Percentiles rank a stretch among this genome's conserved stretches.
These are phyloP conservation scores for Usnea hakonensis DNA, from an alignment of 495 filamentous ascomycete genomes.

Conservation along the genomic window DNA sequence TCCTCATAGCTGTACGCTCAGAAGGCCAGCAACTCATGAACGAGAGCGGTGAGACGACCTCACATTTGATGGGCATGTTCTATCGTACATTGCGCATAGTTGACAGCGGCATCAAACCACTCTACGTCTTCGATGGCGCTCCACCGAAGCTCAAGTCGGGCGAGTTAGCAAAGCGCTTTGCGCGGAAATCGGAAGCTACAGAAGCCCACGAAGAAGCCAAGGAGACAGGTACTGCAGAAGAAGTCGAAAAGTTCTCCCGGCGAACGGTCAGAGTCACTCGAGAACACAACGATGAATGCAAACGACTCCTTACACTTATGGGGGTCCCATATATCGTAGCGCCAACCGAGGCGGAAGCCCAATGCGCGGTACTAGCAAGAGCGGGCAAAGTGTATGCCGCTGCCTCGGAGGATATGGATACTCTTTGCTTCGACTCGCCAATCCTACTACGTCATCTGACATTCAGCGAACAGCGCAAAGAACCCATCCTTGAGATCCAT, in stretches of 20 bases:
- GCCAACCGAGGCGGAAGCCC: constrained; percentile 93
- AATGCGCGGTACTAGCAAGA: constrained; percentile 83
- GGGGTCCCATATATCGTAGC: constrained; percentile 92
- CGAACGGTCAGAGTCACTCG: constrained; percentile 89
- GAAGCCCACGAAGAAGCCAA: constrained; percentile 91
- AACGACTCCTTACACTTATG: constrained; percentile 84
- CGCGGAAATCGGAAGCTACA: constrained; percentile 79
- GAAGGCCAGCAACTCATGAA: constrained; percentile 93
- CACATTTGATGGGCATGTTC: constrained; percentile 98
- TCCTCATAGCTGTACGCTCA: constrained; percentile 93
- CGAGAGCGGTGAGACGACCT: constrained; percentile 90
- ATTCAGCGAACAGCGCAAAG: constrained; percentile 93
- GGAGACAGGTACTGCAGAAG: constrained; percentile 92
- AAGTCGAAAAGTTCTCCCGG: constrained; percentile 95
- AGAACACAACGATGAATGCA: constrained; percentile 94
- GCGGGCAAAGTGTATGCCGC: constrained; percentile 95
- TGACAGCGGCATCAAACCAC: constrained; percentile 96
- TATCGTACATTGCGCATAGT: constrained; percentile 97
- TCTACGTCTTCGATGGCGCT: constrained; percentile 96
- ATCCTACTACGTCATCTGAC: constrained; percentile 90
- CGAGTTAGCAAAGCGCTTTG: constrained; percentile 87
- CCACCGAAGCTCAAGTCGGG: constrained; percentile 96
- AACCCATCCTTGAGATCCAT: constrained; percentile 93
- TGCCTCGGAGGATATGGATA: constrained; percentile 98
- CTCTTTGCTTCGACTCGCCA: constrained; percentile 86